A percentile compares a stretch with the other conserved stretches of the same genome.
Evolutionary conservation across 805 yeast genomes (phyloP).

Genomic region (Starmerella davenportii): DNA sequence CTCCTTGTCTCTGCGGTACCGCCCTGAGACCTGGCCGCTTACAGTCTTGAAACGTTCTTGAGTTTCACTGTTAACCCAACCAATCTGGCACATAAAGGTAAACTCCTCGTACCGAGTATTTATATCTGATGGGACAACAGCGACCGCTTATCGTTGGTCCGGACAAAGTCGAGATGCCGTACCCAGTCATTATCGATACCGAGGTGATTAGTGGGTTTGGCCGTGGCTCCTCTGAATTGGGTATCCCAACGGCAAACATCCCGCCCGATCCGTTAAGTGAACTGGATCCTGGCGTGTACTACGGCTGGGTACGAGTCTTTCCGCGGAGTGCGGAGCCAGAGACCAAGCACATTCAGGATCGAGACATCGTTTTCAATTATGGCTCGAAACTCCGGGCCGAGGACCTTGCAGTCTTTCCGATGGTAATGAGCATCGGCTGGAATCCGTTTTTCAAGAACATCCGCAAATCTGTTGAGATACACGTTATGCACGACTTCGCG

Average conservation of each 20-base stretch:
- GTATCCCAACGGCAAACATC: slow-evolving; percentile 89
- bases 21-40: no score
- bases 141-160: slow-evolving; percentile 22
- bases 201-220: slow-evolving; percentile 71
- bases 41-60: no score
- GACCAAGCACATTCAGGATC: slow-evolving; percentile 19
- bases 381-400: slow-evolving; percentile 33
- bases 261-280: slow-evolving; percentile 30
- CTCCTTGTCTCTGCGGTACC: no score
- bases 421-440: slow-evolving; percentile 93
- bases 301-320: slow-evolving; percentile 46
- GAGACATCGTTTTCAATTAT: slow-evolving; percentile 37
- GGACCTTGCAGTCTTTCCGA: slow-evolving; percentile 41
- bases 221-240: slow-evolving; percentile 82
- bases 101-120: no score
- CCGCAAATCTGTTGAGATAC: slow-evolving; percentile 66
- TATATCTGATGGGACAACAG: no score
- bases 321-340: slow-evolving; percentile 11
- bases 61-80: no score
- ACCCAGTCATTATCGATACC: slow-evolving; percentile 22
- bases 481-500: slow-evolving; percentile 56
- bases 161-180: slow-evolving; percentile 22
- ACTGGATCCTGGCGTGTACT: slow-evolving; percentile 66
- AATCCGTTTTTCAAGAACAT: slow-evolving; percentile 78
- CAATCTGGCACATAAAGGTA: no score